Base-by-base conservation (phyloP, 164 flowering plant species). In the Umbellularia californica region DNA sequence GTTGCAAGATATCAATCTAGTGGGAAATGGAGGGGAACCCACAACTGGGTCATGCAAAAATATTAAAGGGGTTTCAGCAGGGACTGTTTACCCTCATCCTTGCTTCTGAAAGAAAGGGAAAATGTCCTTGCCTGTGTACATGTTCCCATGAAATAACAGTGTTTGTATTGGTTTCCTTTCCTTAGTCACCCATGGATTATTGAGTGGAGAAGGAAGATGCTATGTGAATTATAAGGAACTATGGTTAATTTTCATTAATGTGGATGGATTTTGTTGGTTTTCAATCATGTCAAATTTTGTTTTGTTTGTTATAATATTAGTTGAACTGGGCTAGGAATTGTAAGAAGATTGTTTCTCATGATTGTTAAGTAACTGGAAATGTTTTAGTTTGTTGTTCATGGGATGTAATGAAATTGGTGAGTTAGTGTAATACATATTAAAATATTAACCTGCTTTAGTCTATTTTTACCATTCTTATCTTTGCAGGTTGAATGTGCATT, bases 1-100 rank as follows among this genome's bases (percentile, higher is more conserved):
- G 58, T 19, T 85, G 74, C 77, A 81, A 66, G 76, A 83, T 68
- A 78, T 86, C 22, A 70, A 81, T 63, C 75, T 86, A 35, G 75
- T 19, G 25, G 71, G 64, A 25, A 70, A 7, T 24, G 79, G 71
- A 19, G 77, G 71, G 25, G 13, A 30, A 33, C 1, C 23, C 4
- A 70, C 75, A 11, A 71, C 60, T 62, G 79, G 86, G 28, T 62
- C 25, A 2, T 84, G 86, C 83, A 78, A 77, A 20, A 81, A 84
- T 77, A 80, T 80, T 19, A 15, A 72, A 12, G 73, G 76, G 50
- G 19, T 50, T 3, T n/a, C 72, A 33, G 11, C 15, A 5, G 85
- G 84, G 67, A 33, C 63, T 20, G 60, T 76, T 50, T 19, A 24
- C 35, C 78, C 78, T 51, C 9, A 41, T 7, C 22, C 75, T 33